Evolutionary conservation across 805 yeast species (phyloP).

Genomic region (Metschnikowia koreensis): DNA sequence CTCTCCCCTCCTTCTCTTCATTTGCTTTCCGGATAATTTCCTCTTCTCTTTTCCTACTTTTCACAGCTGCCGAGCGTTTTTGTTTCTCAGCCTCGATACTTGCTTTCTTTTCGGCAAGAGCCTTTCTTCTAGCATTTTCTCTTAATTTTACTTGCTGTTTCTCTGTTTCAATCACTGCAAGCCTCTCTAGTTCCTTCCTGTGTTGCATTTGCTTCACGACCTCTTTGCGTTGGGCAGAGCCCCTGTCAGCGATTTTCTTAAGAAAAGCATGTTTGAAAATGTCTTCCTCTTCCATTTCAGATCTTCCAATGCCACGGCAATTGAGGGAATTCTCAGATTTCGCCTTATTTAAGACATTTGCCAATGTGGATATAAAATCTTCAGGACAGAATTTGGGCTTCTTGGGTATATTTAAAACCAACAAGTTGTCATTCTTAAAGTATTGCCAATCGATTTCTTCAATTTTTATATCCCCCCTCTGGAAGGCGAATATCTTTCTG

Average conservation of each 20-base stretch:
- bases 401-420: slow-evolving; percentile 39
- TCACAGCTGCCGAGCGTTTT: slow-evolving; percentile 10
- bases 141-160: not conserved
- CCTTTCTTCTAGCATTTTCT: not conserved
- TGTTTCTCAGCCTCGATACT: slow-evolving; percentile 7
- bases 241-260: not conserved
- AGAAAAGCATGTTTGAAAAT: not conserved
- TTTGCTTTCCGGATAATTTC: not conserved
- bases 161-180: slow-evolving; percentile 7
- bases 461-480: slow-evolving; percentile 29
- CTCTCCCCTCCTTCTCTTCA: slow-evolving; percentile 2
- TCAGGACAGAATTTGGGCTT: slow-evolving; percentile 18
- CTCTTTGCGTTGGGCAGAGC: not conserved
- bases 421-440: slow-evolving; percentile 27
- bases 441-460: slow-evolving; percentile 36
- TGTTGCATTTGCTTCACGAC: not conserved
- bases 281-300: not conserved
- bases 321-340: not conserved
- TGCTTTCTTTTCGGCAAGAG: slow-evolving; percentile 6
- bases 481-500: slow-evolving; percentile 31
- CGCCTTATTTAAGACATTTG: slow-evolving; percentile 6
- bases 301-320: not conserved
- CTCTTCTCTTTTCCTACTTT: slow-evolving; percentile 10
- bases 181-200: slow-evolving; percentile 4
- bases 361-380: slow-evolving; percentile 16